Evolutionary conservation across 352 stramenopile genomes (phyloP), one percentile per base, ranked within the genome.

Genomic region (Phytophthora idaei): DNA sequence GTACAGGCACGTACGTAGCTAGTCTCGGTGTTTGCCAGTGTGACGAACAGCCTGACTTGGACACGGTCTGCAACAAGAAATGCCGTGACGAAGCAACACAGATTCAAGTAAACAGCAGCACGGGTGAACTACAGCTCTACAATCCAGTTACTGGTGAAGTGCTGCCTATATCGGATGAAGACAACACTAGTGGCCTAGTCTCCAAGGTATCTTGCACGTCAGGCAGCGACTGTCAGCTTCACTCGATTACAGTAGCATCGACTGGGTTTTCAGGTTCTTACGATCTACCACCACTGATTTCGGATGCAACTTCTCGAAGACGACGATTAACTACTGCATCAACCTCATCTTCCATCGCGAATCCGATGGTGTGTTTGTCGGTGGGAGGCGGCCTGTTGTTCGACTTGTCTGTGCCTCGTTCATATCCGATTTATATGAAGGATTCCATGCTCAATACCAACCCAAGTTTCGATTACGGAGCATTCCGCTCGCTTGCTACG

Each of bases 391-490:
- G 90, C 1, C 65, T 98, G 14, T 53, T 97, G 2, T 98, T 98
- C 61, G 90, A 98, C 64, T 76, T 98, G 14, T 89, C 86, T 0
- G 80, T 82, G 0, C 67, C 71, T 2, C 73, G 67, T 14, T 87
- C 80, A 15, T 98, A 97, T 57, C 95, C 95, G 4, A 81, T 98
- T 52, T 98, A 98, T 66, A 64, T 97, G 27, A 98, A 98, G 66
- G 92, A 98, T 66, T 98, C 92, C 21, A 91, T 98, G 71, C 87
- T 98, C 32, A 98, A 98, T 66, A 97, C 92, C 4, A 98, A 98
- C 51, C 74, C 81, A 5, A 86, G 74, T 52, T 98, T 98, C 49
- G 95, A 98, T 70, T 98, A 95, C 46, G 85, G 85, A 14, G 76
- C 76, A 4, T 98, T 98, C 64, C 77, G 91, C 7, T 74, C 74